Conservation (phyloP, 495 filamentous ascomycete species). For the Parathielavia hyrcaniae region DNA sequence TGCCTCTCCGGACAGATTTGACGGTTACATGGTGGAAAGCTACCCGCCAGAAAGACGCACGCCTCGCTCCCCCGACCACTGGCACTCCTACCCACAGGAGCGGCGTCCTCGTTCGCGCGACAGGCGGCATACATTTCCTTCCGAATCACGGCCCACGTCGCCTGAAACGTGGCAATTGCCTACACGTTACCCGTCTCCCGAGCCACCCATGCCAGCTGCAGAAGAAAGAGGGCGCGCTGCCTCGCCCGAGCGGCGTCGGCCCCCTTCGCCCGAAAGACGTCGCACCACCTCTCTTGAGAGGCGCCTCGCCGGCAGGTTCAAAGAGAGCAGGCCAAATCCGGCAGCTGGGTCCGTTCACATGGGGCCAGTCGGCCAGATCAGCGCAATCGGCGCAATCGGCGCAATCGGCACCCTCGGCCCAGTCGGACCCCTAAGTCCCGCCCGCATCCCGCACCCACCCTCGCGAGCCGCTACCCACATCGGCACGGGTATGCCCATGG, state of each 20-base stretch:
- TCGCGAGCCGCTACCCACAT: conserved; percentile 27
- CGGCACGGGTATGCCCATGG: conserved; percentile 30
- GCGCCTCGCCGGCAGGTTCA: conserved; percentile 42
- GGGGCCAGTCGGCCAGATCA: conserved; percentile 19
- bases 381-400: conserved; percentile 21
- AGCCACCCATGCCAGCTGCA: conserved; percentile 1
- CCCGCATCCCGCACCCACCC: conserved; percentile 21
- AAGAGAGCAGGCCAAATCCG: conserved; percentile 29
- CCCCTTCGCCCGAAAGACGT: conserved; percentile 23
- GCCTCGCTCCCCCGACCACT: conserved; percentile 16
- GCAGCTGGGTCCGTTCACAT: conserved; percentile 15
- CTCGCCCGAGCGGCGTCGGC: conserved; percentile 16
- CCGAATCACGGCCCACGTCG: conserved; percentile 26
- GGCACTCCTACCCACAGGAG: conserved; percentile 9
- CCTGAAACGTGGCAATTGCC: conserved; percentile 17
- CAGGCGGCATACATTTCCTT: conserved; percentile 20
- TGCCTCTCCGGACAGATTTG: conserved; percentile 22
- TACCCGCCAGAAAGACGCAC: conserved; percentile 11
- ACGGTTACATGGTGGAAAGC: conserved; percentile 14
- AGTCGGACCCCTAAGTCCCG: conserved; percentile 22
- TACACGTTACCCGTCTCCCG: conserved; percentile 19
- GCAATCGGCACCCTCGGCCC: conserved; percentile 23
- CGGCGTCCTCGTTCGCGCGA: conserved; percentile 17
- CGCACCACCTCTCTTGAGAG: conserved; percentile 39
- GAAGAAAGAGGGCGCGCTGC: conserved; percentile 16